These are phyloP conservation scores for Cornus suecica DNA, from an alignment of 148 eudicot genomes.

Conservation along the genomic window DNA sequence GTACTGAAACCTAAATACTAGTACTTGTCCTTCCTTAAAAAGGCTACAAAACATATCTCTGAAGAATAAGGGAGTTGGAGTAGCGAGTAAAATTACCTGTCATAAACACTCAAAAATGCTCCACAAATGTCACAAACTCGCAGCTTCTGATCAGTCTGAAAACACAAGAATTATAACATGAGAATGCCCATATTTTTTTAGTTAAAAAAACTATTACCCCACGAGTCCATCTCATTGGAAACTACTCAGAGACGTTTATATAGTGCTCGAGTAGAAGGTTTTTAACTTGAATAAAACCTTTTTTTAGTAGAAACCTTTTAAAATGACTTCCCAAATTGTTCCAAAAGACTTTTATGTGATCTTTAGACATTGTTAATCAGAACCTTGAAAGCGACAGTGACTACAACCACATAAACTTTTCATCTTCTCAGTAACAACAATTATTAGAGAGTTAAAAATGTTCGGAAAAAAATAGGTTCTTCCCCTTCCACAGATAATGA, in stretches of 20 bases:
- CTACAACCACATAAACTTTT: background rate
- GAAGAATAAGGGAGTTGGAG: background rate
- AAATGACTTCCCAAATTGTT: background rate
- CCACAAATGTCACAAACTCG: conserved; percentile 99
- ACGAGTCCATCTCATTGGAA: background rate
- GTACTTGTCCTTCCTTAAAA: conserved; percentile 33
- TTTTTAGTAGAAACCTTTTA: background rate
- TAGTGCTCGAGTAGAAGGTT: background rate
- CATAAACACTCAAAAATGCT: conserved; percentile 96
- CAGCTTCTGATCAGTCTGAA: conserved; percentile 94
- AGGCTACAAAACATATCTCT: background rate
- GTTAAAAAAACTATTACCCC: background rate
- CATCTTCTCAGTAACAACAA: background rate
- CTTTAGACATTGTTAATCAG: background rate
- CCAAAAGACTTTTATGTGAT: background rate
- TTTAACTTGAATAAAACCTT: background rate
- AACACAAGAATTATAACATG: conserved; percentile 13
- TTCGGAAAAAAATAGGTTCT: background rate
- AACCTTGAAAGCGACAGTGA: background rate
- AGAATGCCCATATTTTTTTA: background rate
- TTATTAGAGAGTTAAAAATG: background rate
- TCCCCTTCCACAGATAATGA: background rate
- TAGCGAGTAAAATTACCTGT: conserved; percentile 52
- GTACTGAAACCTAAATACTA: conserved; percentile 46
- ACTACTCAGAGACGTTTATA: background rate